Conservation (phyloP, 345 rosid species). For the Citrus trifoliata region DNA sequence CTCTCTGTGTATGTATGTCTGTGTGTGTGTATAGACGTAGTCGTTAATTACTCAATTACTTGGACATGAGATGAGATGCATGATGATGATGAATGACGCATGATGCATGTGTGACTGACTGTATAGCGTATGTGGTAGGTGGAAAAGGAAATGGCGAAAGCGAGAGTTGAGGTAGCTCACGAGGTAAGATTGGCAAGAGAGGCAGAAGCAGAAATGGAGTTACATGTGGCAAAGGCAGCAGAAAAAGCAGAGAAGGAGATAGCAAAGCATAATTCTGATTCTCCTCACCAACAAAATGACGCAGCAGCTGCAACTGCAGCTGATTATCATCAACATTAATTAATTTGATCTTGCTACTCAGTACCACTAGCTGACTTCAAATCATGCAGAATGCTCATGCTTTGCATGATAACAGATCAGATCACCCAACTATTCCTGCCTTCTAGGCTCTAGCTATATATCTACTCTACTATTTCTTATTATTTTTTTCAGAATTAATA, state of each 20-base stretch:
- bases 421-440: too few relatives aligned
- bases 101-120: not conserved
- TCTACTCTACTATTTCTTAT: too few relatives aligned
- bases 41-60: not conserved
- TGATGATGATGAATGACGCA: not conserved
- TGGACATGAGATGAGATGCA: not conserved
- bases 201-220: constrained; percentile 52
- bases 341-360: too few relatives aligned
- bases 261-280: constrained; percentile 12
- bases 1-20: too few relatives aligned
- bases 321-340: too few relatives aligned
- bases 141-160: constrained; percentile 44
- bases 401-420: too few relatives aligned
- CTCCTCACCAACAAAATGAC: not conserved
- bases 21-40: not conserved
- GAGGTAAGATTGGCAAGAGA: constrained; percentile 53
- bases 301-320: too few relatives aligned
- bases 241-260: constrained; percentile 22
- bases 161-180: constrained; percentile 41
- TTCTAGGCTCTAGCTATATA: too few relatives aligned
- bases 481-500: too few relatives aligned
- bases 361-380: too few relatives aligned
- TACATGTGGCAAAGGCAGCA: constrained; percentile 45
- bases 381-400: too few relatives aligned
- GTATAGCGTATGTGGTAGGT: constrained; percentile 17